A percentile compares a stretch with the other conserved stretches of the same genome.
These are phyloP conservation scores for Xylariaceae sp. DNA, from an alignment of 2,329 filamentous ascomycete species.

Conservation along the genomic window DNA sequence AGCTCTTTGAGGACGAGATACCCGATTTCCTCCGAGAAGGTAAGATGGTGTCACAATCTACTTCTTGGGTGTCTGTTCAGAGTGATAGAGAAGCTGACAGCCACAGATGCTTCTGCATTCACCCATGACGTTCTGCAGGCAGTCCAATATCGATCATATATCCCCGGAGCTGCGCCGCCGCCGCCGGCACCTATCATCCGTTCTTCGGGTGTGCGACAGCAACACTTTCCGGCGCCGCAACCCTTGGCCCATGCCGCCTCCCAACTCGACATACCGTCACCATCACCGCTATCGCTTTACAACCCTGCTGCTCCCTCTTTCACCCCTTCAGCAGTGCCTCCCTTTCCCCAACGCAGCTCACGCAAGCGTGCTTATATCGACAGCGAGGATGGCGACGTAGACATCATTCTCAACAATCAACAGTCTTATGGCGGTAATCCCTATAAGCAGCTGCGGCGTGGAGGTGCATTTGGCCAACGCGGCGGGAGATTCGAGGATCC, in stretches of 20 bases:
- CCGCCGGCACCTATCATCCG: slow-evolving; percentile 26
- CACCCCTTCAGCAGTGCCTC: slow-evolving; percentile 9
- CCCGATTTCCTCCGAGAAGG: slow-evolving; percentile 70
- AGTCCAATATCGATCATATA: slow-evolving; percentile 57
- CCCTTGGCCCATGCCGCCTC: slow-evolving; percentile 16
- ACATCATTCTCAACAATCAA: slow-evolving; percentile 30
- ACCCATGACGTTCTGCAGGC: slow-evolving; percentile 66
- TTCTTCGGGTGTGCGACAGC: slow-evolving; percentile 10
- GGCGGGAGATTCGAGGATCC: slow-evolving; percentile 35
- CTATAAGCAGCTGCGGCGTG: slow-evolving; percentile 57
- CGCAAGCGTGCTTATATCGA: slow-evolving; percentile 55
- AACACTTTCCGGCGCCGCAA: slow-evolving; percentile 10
- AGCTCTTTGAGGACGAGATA: slow-evolving; percentile 66
- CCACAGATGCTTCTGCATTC: slow-evolving; percentile 53
- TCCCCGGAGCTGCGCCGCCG: slow-evolving; percentile 48
- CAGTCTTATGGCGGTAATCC: slow-evolving; percentile 33
- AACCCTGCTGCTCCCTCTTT: slow-evolving; percentile 17
- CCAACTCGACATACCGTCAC: slow-evolving; percentile 16
- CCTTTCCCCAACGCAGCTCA: slow-evolving; percentile 27
- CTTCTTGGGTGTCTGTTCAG: not conserved
- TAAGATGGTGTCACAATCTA: slow-evolving; percentile 25
- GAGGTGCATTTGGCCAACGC: slow-evolving; percentile 36
- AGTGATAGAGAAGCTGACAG: slow-evolving; percentile 1
- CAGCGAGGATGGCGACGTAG: slow-evolving; percentile 40
- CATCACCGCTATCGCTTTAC: slow-evolving; percentile 9